These are phyloP conservation scores for Rhizophora mangle DNA, from an alignment of 345 rosid species.

Conservation along the genomic window DNA sequence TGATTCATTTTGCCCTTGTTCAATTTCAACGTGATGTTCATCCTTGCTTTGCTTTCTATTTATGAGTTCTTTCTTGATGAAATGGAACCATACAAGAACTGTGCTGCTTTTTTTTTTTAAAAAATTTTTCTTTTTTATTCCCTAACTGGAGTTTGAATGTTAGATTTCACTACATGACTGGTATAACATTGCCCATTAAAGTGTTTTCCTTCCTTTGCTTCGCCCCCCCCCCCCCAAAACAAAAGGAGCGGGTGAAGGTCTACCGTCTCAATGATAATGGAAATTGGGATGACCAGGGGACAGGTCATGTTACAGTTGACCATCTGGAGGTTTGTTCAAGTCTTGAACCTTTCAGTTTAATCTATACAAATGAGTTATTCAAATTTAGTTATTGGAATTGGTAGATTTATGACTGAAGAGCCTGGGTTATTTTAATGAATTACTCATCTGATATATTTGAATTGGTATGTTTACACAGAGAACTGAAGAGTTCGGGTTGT, in stretches of 20 bases:
- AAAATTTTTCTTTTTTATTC: too few species aligned
- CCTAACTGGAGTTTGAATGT: too few species aligned
- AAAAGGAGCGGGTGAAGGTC: constrained; percentile 76
- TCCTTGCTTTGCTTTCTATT: neutral
- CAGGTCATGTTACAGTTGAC: constrained; percentile 78
- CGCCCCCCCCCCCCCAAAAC: too few species aligned
- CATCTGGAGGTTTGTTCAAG: constrained; percentile 68
- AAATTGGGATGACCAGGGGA: constrained; percentile 96
- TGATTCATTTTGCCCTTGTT: too few species aligned
- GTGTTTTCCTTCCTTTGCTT: too few species aligned
- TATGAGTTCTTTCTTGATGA: too few species aligned
- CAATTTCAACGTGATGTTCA: neutral
- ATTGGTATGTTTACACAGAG: constrained; percentile 44
- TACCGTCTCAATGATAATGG: constrained; percentile 70
- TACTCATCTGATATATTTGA: constrained; percentile 18
- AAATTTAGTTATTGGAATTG: neutral
- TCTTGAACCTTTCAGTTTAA: neutral
- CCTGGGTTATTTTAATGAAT: neutral
- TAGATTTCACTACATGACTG: too few species aligned
- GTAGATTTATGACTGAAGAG: neutral
- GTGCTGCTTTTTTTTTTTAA: too few species aligned
- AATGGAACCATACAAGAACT: too few species aligned
- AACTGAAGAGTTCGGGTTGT: constrained; percentile 72
- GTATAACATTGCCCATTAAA: too few species aligned
- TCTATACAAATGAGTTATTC: neutral